phyloP scores from a whole-genome alignment of 1,139 yeast species.

The Candida buenavistaensis region DNA sequence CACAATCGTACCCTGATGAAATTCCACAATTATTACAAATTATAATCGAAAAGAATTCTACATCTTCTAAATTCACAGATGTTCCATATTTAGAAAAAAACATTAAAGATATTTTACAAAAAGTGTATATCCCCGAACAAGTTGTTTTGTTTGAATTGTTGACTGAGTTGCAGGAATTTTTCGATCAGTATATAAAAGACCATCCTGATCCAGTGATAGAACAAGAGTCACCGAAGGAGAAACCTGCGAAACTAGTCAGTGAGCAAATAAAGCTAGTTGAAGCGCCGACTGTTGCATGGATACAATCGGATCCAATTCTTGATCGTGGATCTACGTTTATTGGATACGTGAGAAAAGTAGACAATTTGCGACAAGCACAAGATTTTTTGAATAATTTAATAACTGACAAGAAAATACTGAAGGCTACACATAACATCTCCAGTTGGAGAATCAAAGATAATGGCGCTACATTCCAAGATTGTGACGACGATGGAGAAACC shows the following conservation, averaged over 20 bases:
- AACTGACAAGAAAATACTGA: conserved; percentile 63
- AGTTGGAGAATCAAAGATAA: conserved; percentile 74
- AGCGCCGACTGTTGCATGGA: conserved; percentile 72
- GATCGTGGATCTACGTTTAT: conserved; percentile 88
- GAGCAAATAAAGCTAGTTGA: too few species aligned
- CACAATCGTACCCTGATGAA: conserved; percentile 66
- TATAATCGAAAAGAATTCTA: conserved; percentile 27
- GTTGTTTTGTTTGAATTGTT: conserved; percentile 82
- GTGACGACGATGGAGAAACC: conserved; percentile 96
- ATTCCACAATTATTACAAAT: conserved; percentile 59
- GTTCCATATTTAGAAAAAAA: conserved; percentile 41
- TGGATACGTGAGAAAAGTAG: conserved; percentile 67
- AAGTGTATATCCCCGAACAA: conserved; percentile 54
- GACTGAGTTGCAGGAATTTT: conserved; percentile 58
- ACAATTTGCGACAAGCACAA: conserved; percentile 65
- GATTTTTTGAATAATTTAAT: conserved; percentile 51
- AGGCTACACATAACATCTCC: conserved; percentile 78
- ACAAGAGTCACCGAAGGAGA: conserved; percentile 16
- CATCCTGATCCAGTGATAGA: conserved; percentile 11
- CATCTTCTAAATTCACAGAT: conserved; percentile 34
- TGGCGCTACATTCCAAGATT: conserved; percentile 69
- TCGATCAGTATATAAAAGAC: conserved; percentile 36
- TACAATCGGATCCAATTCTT: conserved; percentile 66
- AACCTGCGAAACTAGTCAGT: too few species aligned
- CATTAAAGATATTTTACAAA: conserved; percentile 50